These are phyloP conservation scores for Colletotrichum spaethianum DNA, from an alignment of 2,329 filamentous ascomycete genomes.

Conservation along the genomic window DNA sequence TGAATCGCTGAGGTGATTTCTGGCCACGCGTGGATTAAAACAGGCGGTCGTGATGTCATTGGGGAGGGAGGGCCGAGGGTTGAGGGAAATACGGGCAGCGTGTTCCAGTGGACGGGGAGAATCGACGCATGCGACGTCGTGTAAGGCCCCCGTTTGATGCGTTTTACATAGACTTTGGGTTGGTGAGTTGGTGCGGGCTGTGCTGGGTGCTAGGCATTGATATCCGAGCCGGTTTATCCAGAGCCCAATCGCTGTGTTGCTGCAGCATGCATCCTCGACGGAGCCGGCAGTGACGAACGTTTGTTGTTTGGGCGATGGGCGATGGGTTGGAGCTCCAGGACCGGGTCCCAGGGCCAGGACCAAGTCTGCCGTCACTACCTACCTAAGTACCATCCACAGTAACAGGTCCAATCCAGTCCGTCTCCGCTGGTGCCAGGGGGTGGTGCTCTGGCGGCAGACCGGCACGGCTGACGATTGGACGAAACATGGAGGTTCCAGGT, in stretches of 20 bases:
- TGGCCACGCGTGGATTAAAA: not conserved
- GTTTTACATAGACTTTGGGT: not conserved
- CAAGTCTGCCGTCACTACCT: too few relatives aligned
- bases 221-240: constrained; percentile 30
- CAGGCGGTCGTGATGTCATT: constrained; percentile 36
- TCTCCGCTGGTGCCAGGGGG: not conserved
- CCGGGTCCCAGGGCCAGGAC: not conserved
- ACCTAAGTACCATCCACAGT: too few relatives aligned
- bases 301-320: not conserved
- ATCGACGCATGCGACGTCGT: not conserved
- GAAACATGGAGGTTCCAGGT: not conserved
- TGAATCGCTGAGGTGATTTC: constrained; percentile 22
- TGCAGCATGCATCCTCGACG: not conserved
- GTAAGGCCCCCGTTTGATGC: not conserved
- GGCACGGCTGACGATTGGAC: constrained; percentile 34
- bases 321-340: not conserved
- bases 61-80: not conserved
- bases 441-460: constrained; percentile 25
- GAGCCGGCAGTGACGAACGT: not conserved
- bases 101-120: too few relatives aligned
- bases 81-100: constrained; percentile 20
- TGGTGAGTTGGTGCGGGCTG: not conserved
- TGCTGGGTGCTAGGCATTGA: constrained; percentile 9
- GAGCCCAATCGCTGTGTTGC: not conserved
- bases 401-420: not conserved